phyloP scores from a whole-genome alignment of 1,284 basidiomycete genomes.

The Phlebopus sp. region DNA sequence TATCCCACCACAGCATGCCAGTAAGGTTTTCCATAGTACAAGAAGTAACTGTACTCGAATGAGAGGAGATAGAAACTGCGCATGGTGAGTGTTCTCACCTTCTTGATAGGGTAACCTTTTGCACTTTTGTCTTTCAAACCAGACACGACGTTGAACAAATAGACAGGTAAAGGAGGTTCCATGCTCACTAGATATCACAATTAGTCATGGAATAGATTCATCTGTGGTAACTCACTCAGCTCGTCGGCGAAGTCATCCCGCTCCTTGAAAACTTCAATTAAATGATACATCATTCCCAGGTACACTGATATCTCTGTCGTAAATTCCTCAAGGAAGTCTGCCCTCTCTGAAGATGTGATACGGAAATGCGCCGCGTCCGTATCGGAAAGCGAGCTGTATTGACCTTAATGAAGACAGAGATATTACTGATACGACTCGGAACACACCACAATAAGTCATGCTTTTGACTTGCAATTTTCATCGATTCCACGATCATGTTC shows the following conservation, averaged over 20 bases:
- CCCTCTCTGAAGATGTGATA: slow-evolving; percentile 66
- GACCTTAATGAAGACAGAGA: slow-evolving; percentile 4
- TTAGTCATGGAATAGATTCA: slow-evolving; percentile 13
- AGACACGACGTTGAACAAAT: slow-evolving; percentile 87
- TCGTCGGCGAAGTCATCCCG: slow-evolving; percentile 94
- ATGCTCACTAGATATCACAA: slow-evolving; percentile 70
- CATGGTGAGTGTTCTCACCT: slow-evolving; percentile 47
- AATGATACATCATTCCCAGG: slow-evolving; percentile 89
- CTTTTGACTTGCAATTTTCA: slow-evolving; percentile 87
- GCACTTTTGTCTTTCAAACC: slow-evolving; percentile 91
- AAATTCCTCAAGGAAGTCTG: slow-evolving; percentile 82
- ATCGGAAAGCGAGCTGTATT: slow-evolving; percentile 64
- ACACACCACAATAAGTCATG: slow-evolving; percentile 79
- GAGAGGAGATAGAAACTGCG: not conserved
- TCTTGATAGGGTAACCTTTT: slow-evolving; percentile 95
- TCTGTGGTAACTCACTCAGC: slow-evolving; percentile 66
- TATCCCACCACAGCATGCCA: slow-evolving; percentile 91
- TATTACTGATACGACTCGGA: slow-evolving; percentile 5
- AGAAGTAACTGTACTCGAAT: slow-evolving; percentile 68
- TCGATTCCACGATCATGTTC: slow-evolving; percentile 79
- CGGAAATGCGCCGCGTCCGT: slow-evolving; percentile 66
- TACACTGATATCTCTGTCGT: slow-evolving; percentile 90
- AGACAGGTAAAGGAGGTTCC: slow-evolving; percentile 92
- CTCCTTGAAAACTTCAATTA: slow-evolving; percentile 89
- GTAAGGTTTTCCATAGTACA: slow-evolving; percentile 94